Evolutionary conservation across 2,329 filamentous ascomycete species (phyloP).

Genomic region (Daldinia sp.): DNA sequence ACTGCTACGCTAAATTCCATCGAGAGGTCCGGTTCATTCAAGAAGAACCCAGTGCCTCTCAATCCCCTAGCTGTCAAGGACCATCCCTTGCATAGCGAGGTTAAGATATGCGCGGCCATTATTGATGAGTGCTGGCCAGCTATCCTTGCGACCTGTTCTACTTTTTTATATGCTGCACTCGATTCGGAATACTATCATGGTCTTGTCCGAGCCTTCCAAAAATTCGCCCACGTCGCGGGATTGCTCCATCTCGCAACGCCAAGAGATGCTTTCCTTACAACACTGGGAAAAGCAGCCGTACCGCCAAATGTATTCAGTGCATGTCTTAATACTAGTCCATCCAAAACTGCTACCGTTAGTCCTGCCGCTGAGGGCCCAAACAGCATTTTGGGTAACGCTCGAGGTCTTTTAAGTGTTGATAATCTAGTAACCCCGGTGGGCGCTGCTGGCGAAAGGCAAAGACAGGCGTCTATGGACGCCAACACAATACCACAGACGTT

Average conservation of each 20-base stretch:
- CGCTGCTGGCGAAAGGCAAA: slow-evolving; percentile 63
- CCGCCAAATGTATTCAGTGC: slow-evolving; percentile 78
- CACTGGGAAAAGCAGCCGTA: slow-evolving; percentile 89
- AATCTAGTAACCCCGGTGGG: slow-evolving; percentile 69
- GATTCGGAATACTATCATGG: slow-evolving; percentile 95
- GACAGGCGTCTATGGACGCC: slow-evolving; percentile 67
- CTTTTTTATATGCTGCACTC: slow-evolving; percentile 89
- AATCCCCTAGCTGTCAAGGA: slow-evolving; percentile 83
- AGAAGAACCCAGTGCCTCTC: slow-evolving; percentile 78
- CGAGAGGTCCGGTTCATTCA: slow-evolving; percentile 72
- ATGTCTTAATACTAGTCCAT: slow-evolving; percentile 60
- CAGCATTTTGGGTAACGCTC: slow-evolving; percentile 74
- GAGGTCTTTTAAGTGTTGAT: slow-evolving; percentile 77
- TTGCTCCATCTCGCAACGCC: slow-evolving; percentile 84
- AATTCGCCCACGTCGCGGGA: slow-evolving; percentile 93
- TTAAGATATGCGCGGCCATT: slow-evolving; percentile 80
- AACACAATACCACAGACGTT: slow-evolving; percentile 60
- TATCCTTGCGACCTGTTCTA: slow-evolving; percentile 91
- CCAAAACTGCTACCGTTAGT: slow-evolving; percentile 54
- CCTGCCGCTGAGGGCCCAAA: slow-evolving; percentile 60
- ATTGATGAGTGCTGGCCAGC: slow-evolving; percentile 96
- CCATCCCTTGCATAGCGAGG: slow-evolving; percentile 74
- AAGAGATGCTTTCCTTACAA: slow-evolving; percentile 93
- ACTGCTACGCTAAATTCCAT: slow-evolving; percentile 46
- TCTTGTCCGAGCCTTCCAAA: slow-evolving; percentile 90